Evolutionary conservation across 192 early-diverging fungal species (phyloP), one percentile per base, ranked within the genome.

Genomic region (Coemansia sp.): DNA sequence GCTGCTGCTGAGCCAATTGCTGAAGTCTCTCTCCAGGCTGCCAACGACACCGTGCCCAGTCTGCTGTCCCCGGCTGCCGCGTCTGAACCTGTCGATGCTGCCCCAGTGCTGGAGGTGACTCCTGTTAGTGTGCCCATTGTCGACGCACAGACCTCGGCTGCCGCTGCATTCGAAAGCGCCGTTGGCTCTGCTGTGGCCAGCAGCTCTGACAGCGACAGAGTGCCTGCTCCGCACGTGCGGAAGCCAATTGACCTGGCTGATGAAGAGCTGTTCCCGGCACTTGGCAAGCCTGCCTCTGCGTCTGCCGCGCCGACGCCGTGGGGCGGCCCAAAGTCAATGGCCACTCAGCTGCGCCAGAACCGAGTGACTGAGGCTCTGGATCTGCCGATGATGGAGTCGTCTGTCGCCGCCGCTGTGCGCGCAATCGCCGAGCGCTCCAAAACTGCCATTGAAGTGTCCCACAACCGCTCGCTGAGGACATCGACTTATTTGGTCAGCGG

Each of bases 401-500:
- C 78, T 11, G 76, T 85, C 7, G 82, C 77, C 44, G 87, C 87
- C 26, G 68, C 82, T 9, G 86, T 86, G 49, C 84, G 84, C 60
- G 65, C 78, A 44, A 85, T 88, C n/a, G 87, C 84, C 69, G 68
- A 79, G 53, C 84, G 82, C 44, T 89, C 89, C 2, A 79, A 84
- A 56, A 93, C 94, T 9, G 84, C 85, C 20, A 95, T 98, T 59
- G 93, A 96, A 46, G 83, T 90, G 12, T 91, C 92, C 42, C 90
- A 90, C 31, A 89, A 90, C 81, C 70, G 81, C 28, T 85, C 82
- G 36, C 85, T 85, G 20, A 83, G 85, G 12, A 88, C 86, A 2
- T 85, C 90, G 26, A 94, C 94, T 19, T 92, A 95, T 57, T 67
- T 96, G 21, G 87, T 98, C 74, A 87, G 85, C 66, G 95, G 95